These are phyloP conservation scores for Tephrocybe sp. DNA, from an alignment of 768 basidiomycete genomes.

Conservation along the genomic window DNA sequence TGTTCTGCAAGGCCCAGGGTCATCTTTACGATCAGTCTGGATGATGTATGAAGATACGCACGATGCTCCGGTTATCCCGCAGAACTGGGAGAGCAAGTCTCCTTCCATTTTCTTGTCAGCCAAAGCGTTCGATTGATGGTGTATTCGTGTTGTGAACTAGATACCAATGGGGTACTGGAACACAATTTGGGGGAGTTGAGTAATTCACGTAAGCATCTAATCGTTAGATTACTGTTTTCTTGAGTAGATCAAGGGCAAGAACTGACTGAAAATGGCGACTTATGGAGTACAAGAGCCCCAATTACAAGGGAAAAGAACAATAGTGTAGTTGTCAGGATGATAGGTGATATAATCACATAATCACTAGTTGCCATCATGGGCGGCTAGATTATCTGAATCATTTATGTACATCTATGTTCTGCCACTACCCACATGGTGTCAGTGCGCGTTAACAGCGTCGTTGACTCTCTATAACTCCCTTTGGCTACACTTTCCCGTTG, in stretches of 20 bases:
- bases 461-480: no score
- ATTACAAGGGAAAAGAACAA: constrained; percentile 5
- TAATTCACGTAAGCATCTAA: constrained; percentile 2
- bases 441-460: no score
- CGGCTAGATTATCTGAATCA: no score
- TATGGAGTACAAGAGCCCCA: background rate
- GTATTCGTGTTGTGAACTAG: constrained; percentile 10
- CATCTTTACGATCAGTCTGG: constrained; percentile 21
- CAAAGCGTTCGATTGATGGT: constrained; percentile 19
- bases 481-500: no score
- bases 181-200: background rate
- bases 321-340: background rate
- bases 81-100: constrained; percentile 57
- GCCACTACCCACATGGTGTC: no score
- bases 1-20: constrained; percentile 31
- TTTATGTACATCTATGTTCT: no score
- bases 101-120: constrained; percentile 46
- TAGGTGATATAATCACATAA: no score
- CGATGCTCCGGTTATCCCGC: constrained; percentile 66
- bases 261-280: constrained; percentile 14
- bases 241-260: background rate
- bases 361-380: no score
- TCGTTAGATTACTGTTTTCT: background rate
- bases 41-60: constrained; percentile 34
- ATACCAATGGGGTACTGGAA: constrained; percentile 1